Evolutionary conservation across 148 eudicot species (phyloP), one percentile per base, ranked within the genome.

Genomic region (Fallopia convolvulus): DNA sequence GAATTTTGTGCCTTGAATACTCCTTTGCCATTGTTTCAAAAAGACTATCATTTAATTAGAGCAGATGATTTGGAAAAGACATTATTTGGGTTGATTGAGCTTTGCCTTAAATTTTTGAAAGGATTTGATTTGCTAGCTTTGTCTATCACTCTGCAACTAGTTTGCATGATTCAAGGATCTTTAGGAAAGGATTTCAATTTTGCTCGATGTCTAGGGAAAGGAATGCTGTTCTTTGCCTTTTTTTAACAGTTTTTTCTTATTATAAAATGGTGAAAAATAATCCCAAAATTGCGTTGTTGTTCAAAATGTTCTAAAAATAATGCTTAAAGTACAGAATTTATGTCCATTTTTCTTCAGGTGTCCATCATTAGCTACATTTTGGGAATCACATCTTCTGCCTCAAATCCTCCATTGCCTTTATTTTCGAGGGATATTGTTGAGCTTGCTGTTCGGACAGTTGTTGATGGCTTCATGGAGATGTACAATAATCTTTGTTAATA

Each of bases 381-480:
- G 17, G 83, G 94, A 80, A 87, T 92, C 75, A 86, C 97, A 78
- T 92, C 99, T 40, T 77, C 79, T 74, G 78, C 85, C 56, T 76
- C 92, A 73, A 94, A 92, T 74, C 86, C 90, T 79, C 77, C 80
- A 74, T 78, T 86, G 71, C 99, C 99, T 49, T 82, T 83, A 65
- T 95, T 91, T 82, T 83, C 92, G 56, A 88, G 76, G 85, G 87
- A 88, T 65, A 81, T 81, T 33, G 83, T 92, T 78, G 84, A 82
- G 79, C 80, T 68, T 85, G 92, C 97, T 75, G 86, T 95, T 77
- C 89, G 79, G 77, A 88, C 97, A 58, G 92, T 95, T 70, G 97
- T 95, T 39, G 99, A 95, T 86, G 99, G 97, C 77, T 95, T 95
- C 82, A 82, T 95, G 84, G 92, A 91, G 78, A 83, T 84, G 97